Evolutionary conservation across 1,139 yeast genomes (phyloP).

Genomic region (Geotrichum macrosporum): DNA sequence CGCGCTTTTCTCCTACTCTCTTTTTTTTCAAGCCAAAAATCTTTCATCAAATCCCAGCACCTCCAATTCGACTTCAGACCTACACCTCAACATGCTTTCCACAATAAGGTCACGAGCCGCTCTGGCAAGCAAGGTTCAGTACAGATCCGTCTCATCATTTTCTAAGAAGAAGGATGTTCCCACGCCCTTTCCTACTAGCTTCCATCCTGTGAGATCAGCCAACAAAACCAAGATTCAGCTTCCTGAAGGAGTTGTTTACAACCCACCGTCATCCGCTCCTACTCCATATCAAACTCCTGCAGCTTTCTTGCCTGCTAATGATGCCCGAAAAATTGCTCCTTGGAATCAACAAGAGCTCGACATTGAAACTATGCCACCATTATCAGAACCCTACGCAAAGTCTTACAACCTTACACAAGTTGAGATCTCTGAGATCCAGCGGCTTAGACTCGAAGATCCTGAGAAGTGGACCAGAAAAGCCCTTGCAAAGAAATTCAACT

Average conservation of each 20-base stretch:
- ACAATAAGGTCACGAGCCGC: constrained; percentile 4
- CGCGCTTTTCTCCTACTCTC: not conserved
- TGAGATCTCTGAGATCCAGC: constrained; percentile 57
- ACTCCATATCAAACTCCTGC: constrained; percentile 64
- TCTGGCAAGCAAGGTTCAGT: constrained; percentile 1
- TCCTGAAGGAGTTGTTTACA: constrained; percentile 41
- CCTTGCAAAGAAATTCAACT: constrained; percentile 60
- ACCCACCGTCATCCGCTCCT: constrained; percentile 46
- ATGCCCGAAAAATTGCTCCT: constrained; percentile 48
- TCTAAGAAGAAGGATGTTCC: constrained; percentile 23
- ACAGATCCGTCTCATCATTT: constrained; percentile 19
- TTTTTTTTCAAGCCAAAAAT: constrained; percentile 9
- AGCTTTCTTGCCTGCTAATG: constrained; percentile 62
- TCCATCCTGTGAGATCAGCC: constrained; percentile 43
- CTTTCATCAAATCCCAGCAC: constrained; percentile 12
- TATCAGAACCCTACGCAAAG: constrained; percentile 43
- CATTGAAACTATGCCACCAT: constrained; percentile 37
- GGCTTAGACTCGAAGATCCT: constrained; percentile 60
- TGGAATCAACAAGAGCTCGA: constrained; percentile 30
- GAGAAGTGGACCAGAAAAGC: constrained; percentile 60
- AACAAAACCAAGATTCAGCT: constrained; percentile 38
- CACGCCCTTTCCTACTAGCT: constrained; percentile 40
- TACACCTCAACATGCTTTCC: constrained; percentile 3
- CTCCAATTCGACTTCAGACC: not conserved
- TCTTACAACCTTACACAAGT: constrained; percentile 58